Evolutionary conservation across 2,329 filamentous ascomycete genomes (phyloP).

Genomic region (Chaetothyriales sp.): DNA sequence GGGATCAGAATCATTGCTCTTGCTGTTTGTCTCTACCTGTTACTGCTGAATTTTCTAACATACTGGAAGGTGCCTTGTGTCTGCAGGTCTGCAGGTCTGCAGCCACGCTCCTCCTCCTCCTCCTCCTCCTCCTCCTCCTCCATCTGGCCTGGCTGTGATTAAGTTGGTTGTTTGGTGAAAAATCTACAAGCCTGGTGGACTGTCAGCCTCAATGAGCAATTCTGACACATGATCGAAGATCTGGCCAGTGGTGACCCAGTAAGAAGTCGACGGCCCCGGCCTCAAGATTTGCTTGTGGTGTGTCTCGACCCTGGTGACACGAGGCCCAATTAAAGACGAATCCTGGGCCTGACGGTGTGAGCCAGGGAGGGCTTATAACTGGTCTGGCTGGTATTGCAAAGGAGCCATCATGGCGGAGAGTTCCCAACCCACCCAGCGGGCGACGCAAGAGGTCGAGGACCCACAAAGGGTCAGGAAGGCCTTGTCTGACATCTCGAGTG

Average conservation of each 20-base stretch:
- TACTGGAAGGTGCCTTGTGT: background rate
- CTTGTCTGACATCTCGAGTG: constrained; percentile 66
- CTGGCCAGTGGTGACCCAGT: background rate
- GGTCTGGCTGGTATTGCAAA: background rate
- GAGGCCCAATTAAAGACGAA: background rate
- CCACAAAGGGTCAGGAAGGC: constrained; percentile 64
- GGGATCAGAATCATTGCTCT: background rate
- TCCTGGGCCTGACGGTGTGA: background rate
- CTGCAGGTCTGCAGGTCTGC: background rate
- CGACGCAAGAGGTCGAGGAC: constrained; percentile 68
- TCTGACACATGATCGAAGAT: background rate
- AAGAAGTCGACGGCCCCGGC: background rate
- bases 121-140: no score
- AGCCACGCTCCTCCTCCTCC: background rate
- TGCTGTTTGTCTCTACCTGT: background rate
- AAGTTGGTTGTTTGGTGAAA: background rate
- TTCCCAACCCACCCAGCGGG: constrained; percentile 38
- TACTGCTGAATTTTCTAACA: background rate
- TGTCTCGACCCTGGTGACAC: background rate
- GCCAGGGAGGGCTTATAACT: background rate
- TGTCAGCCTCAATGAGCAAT: background rate
- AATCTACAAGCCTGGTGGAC: background rate
- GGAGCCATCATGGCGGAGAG: background rate
- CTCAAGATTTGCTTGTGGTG: background rate
- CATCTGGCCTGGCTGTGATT: background rate